Evolutionary conservation across 768 basidiomycete genomes (phyloP).

Genomic region (Suillus plorans): DNA sequence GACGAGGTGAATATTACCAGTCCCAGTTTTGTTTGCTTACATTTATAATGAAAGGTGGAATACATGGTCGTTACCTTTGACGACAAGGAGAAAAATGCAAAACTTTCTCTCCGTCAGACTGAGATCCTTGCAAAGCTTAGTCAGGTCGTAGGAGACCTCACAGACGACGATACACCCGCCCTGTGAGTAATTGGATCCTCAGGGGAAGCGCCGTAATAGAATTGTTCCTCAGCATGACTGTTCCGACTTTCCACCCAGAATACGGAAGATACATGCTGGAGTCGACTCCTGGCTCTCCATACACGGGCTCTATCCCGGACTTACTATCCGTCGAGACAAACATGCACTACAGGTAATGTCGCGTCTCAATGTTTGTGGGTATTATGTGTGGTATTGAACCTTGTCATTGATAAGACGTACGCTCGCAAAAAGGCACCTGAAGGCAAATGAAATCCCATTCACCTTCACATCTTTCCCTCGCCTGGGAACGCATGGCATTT

Average conservation of each 20-base stretch:
- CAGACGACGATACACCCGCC: constrained; percentile 47
- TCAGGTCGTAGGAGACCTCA: constrained; percentile 65
- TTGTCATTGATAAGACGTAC: constrained; percentile 54
- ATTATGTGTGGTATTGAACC: constrained; percentile 7
- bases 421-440: constrained; percentile 81
- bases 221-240: constrained; percentile 48
- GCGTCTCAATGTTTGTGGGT: neutral
- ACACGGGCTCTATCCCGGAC: constrained; percentile 84
- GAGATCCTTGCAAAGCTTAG: constrained; percentile 86
- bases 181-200: constrained; percentile 43
- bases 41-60: constrained; percentile 63
- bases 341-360: constrained; percentile 83
- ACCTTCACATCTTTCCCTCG: constrained; percentile 96
- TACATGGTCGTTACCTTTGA: constrained; percentile 94
- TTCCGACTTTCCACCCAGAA: constrained; percentile 96
- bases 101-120: constrained; percentile 89
- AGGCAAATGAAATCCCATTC: constrained; percentile 83
- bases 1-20: constrained; percentile 72
- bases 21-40: neutral
- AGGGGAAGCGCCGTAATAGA: neutral
- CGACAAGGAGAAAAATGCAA: constrained; percentile 73
- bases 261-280: constrained; percentile 99
- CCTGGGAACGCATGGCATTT: constrained; percentile 83
- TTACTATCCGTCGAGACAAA: constrained; percentile 88
- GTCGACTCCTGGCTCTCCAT: constrained; percentile 94